Conservation (phyloP, 192 early-diverging fungal species). For the Thamnidium elegans region DNA sequence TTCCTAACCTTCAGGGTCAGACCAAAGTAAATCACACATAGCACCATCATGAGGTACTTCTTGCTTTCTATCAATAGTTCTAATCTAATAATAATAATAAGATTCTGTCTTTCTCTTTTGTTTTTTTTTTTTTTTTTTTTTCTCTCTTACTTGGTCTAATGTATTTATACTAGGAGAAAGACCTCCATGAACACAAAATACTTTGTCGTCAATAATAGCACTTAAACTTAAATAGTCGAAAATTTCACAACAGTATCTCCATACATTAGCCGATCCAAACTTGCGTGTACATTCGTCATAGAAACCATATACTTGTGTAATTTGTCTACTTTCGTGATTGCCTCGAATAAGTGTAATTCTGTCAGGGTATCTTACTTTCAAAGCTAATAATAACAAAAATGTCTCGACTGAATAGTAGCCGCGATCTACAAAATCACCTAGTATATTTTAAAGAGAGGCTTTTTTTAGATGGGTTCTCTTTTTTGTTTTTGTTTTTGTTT, state of each 20-base stretch:
- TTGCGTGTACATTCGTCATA: slow-evolving; percentile 97
- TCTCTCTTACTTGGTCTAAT: slow-evolving; percentile 69
- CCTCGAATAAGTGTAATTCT: slow-evolving; percentile 91
- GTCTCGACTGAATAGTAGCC: slow-evolving; percentile 97
- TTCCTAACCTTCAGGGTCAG: slow-evolving; percentile 94
- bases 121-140: not conserved
- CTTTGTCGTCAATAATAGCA: slow-evolving; percentile 91
- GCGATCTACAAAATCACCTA: slow-evolving; percentile 91
- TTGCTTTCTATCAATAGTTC: slow-evolving; percentile 90
- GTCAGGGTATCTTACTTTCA: slow-evolving; percentile 95
- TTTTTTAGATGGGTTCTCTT: too few species aligned
- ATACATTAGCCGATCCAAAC: slow-evolving; percentile 94
- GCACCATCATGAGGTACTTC: slow-evolving; percentile 98
- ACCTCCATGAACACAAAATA: slow-evolving; percentile 96
- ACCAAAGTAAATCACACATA: slow-evolving; percentile 98
- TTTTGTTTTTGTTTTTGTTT: not conserved
- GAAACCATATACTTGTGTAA: slow-evolving; percentile 98
- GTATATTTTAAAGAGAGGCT: too few species aligned
- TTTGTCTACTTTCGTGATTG: slow-evolving; percentile 92
- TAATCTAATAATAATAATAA: slow-evolving; percentile 54
- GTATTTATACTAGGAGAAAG: slow-evolving; percentile 91
- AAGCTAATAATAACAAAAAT: slow-evolving; percentile 88
- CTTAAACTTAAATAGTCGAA: slow-evolving; percentile 95
- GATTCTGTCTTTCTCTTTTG: not conserved
- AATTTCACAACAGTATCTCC: slow-evolving; percentile 96